A percentile compares a stretch with the other conserved stretches of the same genome.
Evolutionary conservation across 2,329 filamentous ascomycete species (phyloP).

Genomic region (Botrytis medusae): DNA sequence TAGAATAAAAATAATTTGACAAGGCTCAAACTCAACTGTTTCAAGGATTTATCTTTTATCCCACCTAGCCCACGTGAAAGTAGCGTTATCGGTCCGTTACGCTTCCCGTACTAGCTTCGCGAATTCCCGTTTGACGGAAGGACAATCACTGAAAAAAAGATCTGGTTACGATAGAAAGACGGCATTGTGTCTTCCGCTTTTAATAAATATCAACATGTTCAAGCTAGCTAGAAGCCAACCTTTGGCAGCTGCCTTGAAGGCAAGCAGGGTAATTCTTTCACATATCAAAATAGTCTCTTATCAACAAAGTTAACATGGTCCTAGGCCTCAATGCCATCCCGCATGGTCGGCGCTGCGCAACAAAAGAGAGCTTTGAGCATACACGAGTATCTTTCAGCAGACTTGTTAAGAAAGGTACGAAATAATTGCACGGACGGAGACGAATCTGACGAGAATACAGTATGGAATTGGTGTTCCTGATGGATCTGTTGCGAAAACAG

Average conservation of each 20-base stretch:
- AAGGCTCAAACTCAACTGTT: conserved; percentile 3
- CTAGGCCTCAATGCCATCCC: conserved; percentile 50
- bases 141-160: conserved; percentile 23
- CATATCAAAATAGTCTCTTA: conserved; percentile 22
- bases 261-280: conserved; percentile 64
- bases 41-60: conserved; percentile 14
- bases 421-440: conserved; percentile 25
- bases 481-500: conserved; percentile 78
- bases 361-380: conserved; percentile 93
- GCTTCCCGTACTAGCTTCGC: conserved; percentile 27
- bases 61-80: conserved; percentile 27
- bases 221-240: conserved; percentile 80
- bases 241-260: conserved; percentile 75
- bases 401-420: conserved; percentile 73
- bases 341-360: conserved; percentile 62
- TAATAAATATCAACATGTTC: conserved; percentile 66
- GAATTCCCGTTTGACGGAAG: conserved; percentile 21
- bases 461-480: conserved; percentile 94
- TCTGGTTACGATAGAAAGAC: conserved; percentile 28
- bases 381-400: conserved; percentile 96
- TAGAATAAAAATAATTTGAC: conserved; percentile 12
- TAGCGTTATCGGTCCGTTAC: conserved; percentile 15
- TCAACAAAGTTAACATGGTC: conserved; percentile 37
- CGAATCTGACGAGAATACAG: conserved; percentile 49
- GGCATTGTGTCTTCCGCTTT: conserved; percentile 29